Conservation (phyloP, 495 filamentous ascomycete species). For the Penicillium flavigenum region DNA sequence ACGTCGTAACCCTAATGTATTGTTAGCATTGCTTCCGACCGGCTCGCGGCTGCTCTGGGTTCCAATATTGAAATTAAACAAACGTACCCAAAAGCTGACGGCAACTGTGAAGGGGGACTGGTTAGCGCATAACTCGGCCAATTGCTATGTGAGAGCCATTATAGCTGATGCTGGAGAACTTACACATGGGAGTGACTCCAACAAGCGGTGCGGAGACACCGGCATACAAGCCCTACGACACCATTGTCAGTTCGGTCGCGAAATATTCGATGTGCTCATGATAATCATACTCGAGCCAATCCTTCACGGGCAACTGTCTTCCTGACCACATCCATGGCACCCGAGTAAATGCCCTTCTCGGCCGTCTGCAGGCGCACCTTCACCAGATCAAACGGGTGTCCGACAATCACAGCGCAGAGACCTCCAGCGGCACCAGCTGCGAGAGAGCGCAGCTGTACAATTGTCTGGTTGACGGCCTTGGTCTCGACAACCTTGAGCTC, state of each 20-base stretch:
- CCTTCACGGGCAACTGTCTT: constrained; percentile 89
- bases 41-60: background rate
- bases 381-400: constrained; percentile 96
- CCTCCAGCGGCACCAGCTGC: constrained; percentile 90
- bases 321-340: constrained; percentile 87
- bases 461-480: constrained; percentile 46
- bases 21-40: constrained; percentile 22
- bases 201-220: constrained; percentile 92
- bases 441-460: constrained; percentile 68
- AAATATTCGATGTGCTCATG: background rate
- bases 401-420: constrained; percentile 87
- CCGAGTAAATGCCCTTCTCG: constrained; percentile 85
- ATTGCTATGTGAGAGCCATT: constrained; percentile 3
- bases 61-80: background rate
- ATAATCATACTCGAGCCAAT: constrained; percentile 54
- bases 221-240: constrained; percentile 78
- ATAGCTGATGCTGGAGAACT: constrained; percentile 35
- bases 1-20: constrained; percentile 76
- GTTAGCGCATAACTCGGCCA: constrained; percentile 12
- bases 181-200: constrained; percentile 98
- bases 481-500: constrained; percentile 33
- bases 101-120: constrained; percentile 60
- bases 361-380: constrained; percentile 97
- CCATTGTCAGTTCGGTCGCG: constrained; percentile 3
- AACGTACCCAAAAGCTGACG: constrained; percentile 82